Evolutionary conservation across 1,139 yeast species (phyloP).

Genomic region (Pneumocystis wakefieldiae): DNA sequence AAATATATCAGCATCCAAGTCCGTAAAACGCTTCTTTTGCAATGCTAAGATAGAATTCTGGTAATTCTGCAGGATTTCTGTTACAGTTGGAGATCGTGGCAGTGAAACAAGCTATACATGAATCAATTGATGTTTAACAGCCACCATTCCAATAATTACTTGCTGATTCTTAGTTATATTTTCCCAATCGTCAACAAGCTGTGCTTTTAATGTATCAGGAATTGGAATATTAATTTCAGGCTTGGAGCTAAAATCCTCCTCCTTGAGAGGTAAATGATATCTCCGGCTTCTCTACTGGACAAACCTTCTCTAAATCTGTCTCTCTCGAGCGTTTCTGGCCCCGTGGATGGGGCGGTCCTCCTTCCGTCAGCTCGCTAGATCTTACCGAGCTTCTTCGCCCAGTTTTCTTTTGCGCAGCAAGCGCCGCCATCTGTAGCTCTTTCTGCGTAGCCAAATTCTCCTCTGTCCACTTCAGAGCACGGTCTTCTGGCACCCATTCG

Average conservation of each 20-base stretch:
- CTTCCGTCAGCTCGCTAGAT: background rate
- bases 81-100: constrained; percentile 18
- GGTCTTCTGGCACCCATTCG: constrained; percentile 71
- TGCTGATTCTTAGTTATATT: constrained; percentile 61
- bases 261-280: constrained; percentile 13
- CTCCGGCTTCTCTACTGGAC: background rate
- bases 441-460: constrained; percentile 54
- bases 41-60: constrained; percentile 2
- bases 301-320: constrained; percentile 7
- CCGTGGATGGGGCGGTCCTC: constrained; percentile 4
- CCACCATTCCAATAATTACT: constrained; percentile 45
- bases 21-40: constrained; percentile 15
- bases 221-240: constrained; percentile 42
- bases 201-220: constrained; percentile 50
- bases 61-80: constrained; percentile 17
- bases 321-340: constrained; percentile 9
- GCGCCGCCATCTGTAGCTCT: constrained; percentile 41
- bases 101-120: constrained; percentile 12
- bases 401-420: constrained; percentile 18
- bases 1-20: constrained; percentile 40
- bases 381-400: background rate
- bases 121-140: constrained; percentile 31
- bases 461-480: constrained; percentile 54
- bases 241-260: constrained; percentile 28
- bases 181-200: constrained; percentile 89